Conservation (phyloP, 306 rosid species). For the Sicyos edulis region DNA sequence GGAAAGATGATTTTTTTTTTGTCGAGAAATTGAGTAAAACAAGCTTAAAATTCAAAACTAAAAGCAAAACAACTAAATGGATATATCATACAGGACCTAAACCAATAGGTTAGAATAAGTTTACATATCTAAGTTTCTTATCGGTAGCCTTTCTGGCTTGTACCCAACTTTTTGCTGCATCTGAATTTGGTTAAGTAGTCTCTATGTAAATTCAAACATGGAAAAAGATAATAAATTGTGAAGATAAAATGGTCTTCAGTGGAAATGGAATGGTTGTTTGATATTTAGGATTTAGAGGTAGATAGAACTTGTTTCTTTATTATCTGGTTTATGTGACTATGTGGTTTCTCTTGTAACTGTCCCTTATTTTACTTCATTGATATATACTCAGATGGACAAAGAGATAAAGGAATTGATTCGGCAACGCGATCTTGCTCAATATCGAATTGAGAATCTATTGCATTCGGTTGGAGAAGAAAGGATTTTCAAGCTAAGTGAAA, state of each 20-base stretch:
- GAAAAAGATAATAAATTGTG: background rate
- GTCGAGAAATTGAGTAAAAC: too few species aligned
- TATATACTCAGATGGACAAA: slow-evolving; percentile 55
- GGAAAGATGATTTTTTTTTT: too few species aligned
- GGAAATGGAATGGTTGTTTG: slow-evolving; percentile 1
- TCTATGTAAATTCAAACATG: background rate
- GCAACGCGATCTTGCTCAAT: slow-evolving; percentile 67
- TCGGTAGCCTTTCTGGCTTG: too few species aligned
- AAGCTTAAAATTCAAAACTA: too few species aligned
- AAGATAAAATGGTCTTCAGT: too few species aligned
- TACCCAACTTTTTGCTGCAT: background rate
- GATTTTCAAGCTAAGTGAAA: slow-evolving; percentile 27
- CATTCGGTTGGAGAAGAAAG: slow-evolving; percentile 38
- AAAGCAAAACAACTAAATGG: too few species aligned
- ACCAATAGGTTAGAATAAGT: too few species aligned
- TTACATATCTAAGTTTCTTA: too few species aligned
- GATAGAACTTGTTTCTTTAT: background rate
- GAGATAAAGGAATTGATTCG: slow-evolving; percentile 60
- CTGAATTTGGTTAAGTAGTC: background rate
- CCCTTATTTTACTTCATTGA: slow-evolving; percentile 7
- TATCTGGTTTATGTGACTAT: background rate
- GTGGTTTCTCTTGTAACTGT: slow-evolving; percentile 15
- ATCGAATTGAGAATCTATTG: slow-evolving; percentile 46
- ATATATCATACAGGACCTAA: too few species aligned
- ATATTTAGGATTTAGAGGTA: background rate